phyloP scores from a whole-genome alignment of 2,329 filamentous ascomycete genomes.

The Xylariaceae sp. region DNA sequence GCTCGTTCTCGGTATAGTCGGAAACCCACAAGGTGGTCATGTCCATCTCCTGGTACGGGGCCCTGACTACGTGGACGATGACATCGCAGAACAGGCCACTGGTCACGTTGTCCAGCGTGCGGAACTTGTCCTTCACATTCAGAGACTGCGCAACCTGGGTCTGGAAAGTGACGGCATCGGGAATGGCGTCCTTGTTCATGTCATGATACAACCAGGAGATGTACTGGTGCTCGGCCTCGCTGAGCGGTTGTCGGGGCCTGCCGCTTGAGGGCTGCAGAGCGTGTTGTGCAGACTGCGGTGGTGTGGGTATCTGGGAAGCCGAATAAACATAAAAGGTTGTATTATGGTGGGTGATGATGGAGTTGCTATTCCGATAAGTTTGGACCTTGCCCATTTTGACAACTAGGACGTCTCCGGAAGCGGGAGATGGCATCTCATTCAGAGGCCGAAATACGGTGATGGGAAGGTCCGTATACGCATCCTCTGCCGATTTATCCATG shows the following conservation, averaged over 20 bases:
- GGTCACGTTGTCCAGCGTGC: slow-evolving; percentile 57
- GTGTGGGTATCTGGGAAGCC: slow-evolving; percentile 34
- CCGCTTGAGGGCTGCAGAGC: slow-evolving; percentile 25
- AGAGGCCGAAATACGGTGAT: slow-evolving; percentile 58
- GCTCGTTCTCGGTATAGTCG: slow-evolving; percentile 71
- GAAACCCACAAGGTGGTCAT: slow-evolving; percentile 65
- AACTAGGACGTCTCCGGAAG: slow-evolving; percentile 59
- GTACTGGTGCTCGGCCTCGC: slow-evolving; percentile 36
- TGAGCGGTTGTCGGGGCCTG: slow-evolving; percentile 14
- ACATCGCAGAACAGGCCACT: slow-evolving; percentile 59
- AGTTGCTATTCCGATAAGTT: slow-evolving; percentile 18
- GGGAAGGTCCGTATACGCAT: slow-evolving; percentile 34
- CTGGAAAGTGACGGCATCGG: slow-evolving; percentile 40
- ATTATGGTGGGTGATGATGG: slow-evolving; percentile 42
- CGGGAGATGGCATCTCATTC: slow-evolving; percentile 42
- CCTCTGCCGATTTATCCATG: slow-evolving; percentile 51
- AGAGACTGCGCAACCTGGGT: slow-evolving; percentile 33
- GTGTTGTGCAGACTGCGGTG: slow-evolving; percentile 33
- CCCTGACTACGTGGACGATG: slow-evolving; percentile 61
- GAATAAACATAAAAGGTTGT: slow-evolving; percentile 42
- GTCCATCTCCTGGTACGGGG: slow-evolving; percentile 39
- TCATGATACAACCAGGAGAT: slow-evolving; percentile 44
- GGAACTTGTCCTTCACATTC: slow-evolving; percentile 52
- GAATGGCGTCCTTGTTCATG: slow-evolving; percentile 40
- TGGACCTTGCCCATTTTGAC: slow-evolving; percentile 52